Evolutionary conservation across 1,139 yeast species (phyloP).

Genomic region (Candida sp.): DNA sequence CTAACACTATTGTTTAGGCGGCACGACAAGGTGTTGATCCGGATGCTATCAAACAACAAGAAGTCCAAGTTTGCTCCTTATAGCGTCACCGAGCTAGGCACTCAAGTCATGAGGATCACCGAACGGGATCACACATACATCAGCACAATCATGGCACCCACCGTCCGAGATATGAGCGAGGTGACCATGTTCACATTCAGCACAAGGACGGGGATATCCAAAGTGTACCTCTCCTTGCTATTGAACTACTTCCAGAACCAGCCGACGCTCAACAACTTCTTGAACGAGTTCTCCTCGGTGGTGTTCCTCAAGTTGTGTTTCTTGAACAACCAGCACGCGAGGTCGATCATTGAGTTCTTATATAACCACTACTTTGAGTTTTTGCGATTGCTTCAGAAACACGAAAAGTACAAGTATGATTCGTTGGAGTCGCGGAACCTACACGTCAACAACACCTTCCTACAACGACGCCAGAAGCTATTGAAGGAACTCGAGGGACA

Average conservation of each 20-base stretch:
- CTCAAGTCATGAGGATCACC: constrained; percentile 9
- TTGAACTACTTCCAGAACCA: constrained; percentile 12
- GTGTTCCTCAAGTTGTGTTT: constrained; percentile 14
- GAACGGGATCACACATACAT: background rate
- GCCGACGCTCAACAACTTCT: constrained; percentile 8
- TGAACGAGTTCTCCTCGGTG: constrained; percentile 9
- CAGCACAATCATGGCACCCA: background rate
- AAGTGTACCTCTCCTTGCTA: constrained; percentile 7
- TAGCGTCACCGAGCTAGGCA: constrained; percentile 3
- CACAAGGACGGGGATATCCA: constrained; percentile 2
- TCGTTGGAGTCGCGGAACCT: constrained; percentile 14
- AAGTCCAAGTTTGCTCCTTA: background rate
- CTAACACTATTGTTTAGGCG: constrained; percentile 6
- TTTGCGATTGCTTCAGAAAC: constrained; percentile 10
- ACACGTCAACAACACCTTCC: background rate
- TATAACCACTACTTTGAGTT: constrained; percentile 15
- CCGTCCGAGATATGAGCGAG: constrained; percentile 3
- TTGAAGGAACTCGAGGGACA: background rate
- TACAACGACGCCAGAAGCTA: background rate
- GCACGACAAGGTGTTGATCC: constrained; percentile 8
- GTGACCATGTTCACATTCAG: constrained; percentile 7
- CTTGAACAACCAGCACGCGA: constrained; percentile 10
- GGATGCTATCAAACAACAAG: constrained; percentile 1
- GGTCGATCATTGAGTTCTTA: constrained; percentile 15
- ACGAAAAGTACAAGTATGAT: constrained; percentile 16